phyloP scores from a whole-genome alignment of 352 stramenopile species.

The Phytophthora citrophthora region DNA sequence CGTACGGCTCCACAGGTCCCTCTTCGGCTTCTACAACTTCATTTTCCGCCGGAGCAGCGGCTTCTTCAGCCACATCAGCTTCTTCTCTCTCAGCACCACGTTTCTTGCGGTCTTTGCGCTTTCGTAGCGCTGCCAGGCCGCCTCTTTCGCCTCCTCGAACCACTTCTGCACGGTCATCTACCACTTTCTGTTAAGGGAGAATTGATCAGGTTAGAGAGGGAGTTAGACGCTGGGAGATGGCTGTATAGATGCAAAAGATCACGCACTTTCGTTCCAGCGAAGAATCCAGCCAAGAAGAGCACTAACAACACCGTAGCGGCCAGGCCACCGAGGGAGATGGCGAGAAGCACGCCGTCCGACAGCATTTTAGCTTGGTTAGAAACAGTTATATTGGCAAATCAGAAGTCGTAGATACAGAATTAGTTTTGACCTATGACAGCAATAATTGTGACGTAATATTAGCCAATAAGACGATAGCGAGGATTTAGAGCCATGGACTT shows the following conservation, averaged over 20 bases:
- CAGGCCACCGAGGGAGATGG: conserved; percentile 58
- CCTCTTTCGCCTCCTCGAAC: conserved; percentile 49
- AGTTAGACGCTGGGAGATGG: neutral
- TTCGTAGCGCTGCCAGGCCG: conserved; percentile 64
- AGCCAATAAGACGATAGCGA: no score
- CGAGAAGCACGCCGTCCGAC: conserved; percentile 64
- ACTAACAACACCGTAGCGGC: conserved; percentile 55
- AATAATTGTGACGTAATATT: no score
- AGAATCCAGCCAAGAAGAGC: conserved; percentile 77
- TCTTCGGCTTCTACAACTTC: conserved; percentile 26
- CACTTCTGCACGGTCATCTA: conserved; percentile 36
- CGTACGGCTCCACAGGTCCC: conserved; percentile 52
- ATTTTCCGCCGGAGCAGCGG: conserved; percentile 18
- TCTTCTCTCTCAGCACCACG: conserved; percentile 32
- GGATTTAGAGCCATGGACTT: no score
- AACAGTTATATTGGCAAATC: no score
- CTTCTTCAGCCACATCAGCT: conserved; percentile 9
- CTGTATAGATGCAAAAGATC: neutral
- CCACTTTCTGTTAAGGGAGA: conserved; percentile 33
- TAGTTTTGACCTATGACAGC: no score
- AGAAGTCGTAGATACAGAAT: no score
- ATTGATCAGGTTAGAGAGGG: conserved; percentile 5
- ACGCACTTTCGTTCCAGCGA: conserved; percentile 45
- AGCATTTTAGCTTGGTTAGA: conserved; percentile 22
- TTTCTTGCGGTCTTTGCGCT: conserved; percentile 71